Base-by-base conservation (phyloP, 371 early-diverging fungal species). In the Chytridium lagenaria region DNA sequence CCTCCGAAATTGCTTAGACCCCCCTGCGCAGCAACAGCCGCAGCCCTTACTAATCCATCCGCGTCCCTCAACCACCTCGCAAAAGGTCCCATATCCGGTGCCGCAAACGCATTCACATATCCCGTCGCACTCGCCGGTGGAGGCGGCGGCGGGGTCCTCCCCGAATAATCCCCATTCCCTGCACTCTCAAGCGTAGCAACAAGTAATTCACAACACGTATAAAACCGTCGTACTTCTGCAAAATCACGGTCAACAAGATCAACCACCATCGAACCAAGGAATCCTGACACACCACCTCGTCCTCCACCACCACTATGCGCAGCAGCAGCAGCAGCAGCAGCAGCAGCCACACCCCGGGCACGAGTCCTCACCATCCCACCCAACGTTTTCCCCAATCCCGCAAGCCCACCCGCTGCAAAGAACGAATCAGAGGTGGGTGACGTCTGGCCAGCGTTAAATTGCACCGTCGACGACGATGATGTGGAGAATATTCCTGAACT, bases 171-270 rank as follows among this genome's bases (percentile, higher is more conserved):
- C 55, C 37, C 31, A 39, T 3, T 22, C 59, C 59, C 38, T 5
- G 55, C 7, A 22, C 39, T 23, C 49, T 75, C 76, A 51, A 75
- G 49, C 23, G 71, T n/a, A 23, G 1, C 12, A 12, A 75, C 76
- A 1, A 75, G 44, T 10, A 37, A 44, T 49, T 75, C 71, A 34
- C 65, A 64, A 30, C 61, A 65, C 23, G 38, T 33, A 33, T 67
- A 75, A 37, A 75, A 75, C 67, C 68, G 15, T 49, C 66, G 44
- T n/a, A 75, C 49, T n/a, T 70, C 76, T 7, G 76, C 76, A 15
- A 5, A 55, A 7, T 68, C 68, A 3, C 52, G 10, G 28, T 68
- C 68, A 49, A 68, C 55, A 2, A 68, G 52, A 50, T 68, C 68
- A 19, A 68, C 68, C 68, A 68, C 68, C 55, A 52, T 52, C 34